Conservation (phyloP, 2,329 filamentous ascomycete genomes). For the Hymenoscyphus fraxineus region DNA sequence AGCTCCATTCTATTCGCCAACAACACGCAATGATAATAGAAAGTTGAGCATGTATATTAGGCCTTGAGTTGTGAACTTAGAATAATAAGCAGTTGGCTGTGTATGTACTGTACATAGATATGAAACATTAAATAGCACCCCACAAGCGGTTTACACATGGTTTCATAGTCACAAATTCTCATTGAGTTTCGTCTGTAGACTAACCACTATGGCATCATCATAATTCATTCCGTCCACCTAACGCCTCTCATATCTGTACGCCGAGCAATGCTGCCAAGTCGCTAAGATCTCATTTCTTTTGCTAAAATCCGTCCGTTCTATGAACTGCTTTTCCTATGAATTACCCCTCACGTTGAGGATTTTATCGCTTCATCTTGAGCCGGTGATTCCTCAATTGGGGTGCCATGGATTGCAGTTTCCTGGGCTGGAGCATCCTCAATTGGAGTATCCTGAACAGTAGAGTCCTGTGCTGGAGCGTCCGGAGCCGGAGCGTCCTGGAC, state of each 20-base stretch:
- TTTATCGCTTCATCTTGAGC: not conserved
- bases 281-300: constrained; percentile 5
- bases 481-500: not conserved
- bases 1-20: too few species aligned
- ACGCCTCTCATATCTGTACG: constrained; percentile 22
- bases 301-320: not conserved
- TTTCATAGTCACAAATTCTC: not conserved
- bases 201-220: constrained; percentile 13
- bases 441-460: not conserved
- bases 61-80: too few species aligned
- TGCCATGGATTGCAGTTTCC: too few species aligned
- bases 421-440: too few species aligned
- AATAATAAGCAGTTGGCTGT: too few species aligned
- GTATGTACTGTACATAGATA: too few species aligned
- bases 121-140: too few species aligned
- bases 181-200: constrained; percentile 6
- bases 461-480: not conserved
- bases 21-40: too few species aligned
- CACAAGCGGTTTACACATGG: too few species aligned
- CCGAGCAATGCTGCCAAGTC: constrained; percentile 20
- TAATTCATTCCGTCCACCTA: constrained; percentile 16
- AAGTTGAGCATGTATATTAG: too few species aligned
- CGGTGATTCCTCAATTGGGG: too few species aligned
- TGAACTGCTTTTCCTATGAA: not conserved
- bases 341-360: not conserved